phyloP scores from a whole-genome alignment of 2,329 filamentous ascomycete genomes.

The Didymella sp. region DNA sequence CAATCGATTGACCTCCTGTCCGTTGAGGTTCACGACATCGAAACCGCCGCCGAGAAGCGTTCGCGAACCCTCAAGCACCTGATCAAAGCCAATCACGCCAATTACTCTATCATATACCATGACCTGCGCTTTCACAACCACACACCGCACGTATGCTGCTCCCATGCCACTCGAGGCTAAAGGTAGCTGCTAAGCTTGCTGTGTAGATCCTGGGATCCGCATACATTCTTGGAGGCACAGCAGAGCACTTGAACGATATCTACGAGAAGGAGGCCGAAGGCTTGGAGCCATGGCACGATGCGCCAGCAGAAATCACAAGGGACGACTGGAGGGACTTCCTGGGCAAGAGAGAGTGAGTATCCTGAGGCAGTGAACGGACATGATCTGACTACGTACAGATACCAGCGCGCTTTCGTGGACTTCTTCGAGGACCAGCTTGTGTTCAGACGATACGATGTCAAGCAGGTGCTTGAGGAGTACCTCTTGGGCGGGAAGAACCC shows the following conservation, averaged over 20 bases:
- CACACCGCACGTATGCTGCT: conserved; percentile 68
- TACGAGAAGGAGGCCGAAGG: conserved; percentile 78
- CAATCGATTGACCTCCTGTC: conserved; percentile 63
- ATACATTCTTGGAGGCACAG: conserved; percentile 80
- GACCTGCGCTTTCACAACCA: conserved; percentile 81
- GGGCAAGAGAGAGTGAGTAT: conserved; percentile 69
- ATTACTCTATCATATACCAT: conserved; percentile 83
- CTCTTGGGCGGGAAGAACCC: conserved; percentile 77
- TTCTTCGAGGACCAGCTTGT: conserved; percentile 95
- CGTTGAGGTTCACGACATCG: conserved; percentile 78
- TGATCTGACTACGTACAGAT: conserved; percentile 54
- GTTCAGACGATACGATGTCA: conserved; percentile 81
- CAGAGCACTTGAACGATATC: conserved; percentile 75
- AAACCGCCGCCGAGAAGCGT: conserved; percentile 78
- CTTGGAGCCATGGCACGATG: conserved; percentile 81
- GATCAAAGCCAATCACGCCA: conserved; percentile 88
- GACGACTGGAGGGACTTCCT: conserved; percentile 88
- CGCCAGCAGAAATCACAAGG: conserved; percentile 81
- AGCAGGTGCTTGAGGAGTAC: conserved; percentile 75
- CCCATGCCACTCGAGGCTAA: conserved; percentile 24
- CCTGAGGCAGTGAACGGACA: neutral
- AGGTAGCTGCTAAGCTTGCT: conserved; percentile 41
- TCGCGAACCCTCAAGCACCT: conserved; percentile 88
- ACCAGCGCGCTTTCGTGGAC: conserved; percentile 90
- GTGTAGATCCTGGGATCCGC: conserved; percentile 76